Evolutionary conservation across 2,329 filamentous ascomycete species (phyloP), one percentile per base, ranked within the genome.

Genomic region (Fusarium buxicola): DNA sequence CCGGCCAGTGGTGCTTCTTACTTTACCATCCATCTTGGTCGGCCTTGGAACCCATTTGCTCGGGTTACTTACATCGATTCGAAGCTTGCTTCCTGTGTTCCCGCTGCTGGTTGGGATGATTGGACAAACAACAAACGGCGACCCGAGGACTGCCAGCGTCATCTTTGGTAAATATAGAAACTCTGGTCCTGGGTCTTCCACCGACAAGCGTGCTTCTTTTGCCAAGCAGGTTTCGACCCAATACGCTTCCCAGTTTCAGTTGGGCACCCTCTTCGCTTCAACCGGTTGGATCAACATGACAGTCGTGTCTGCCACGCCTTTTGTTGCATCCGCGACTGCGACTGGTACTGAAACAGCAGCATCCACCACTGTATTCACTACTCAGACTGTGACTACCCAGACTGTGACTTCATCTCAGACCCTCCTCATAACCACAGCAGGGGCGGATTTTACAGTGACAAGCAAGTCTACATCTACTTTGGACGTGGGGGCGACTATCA

Each of bases 1-100:
- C 66, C 73, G 2, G 70, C 71, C 18, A 58, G 58, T 9, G 69
- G 68, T 4, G 69, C 65, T 4, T 64, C 66, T 1, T 69, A 64
- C 41, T 68, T 66, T 1, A 64, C 44, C 2, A 58, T 69, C 11
- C 68, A 64, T 2, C 64, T 69, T 1, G 66, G 66, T 8, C 55
- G 66, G 8, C 66, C 66, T 6, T 69, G 66, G 66, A 68, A 64
- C 9, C 58, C 66, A 35, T 62, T 45, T 6, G 66, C 66, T 8
- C 66, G 66, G 5, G 66, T 69, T 13, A 64, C 66, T 9, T 69
- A 66, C 6, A 53, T 69, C 13, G 41, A 68, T 36, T 66, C 64
- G 12, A 57, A 66, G 5, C 49, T 69, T 4, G 40, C 24, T 2
- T 55, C 66, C 2, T 35, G 58, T 4, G 28, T 69, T 2, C 44